Evolutionary conservation across 176 grass and related monocot genomes (phyloP).

Genomic region (Alopecurus myosuroides): DNA sequence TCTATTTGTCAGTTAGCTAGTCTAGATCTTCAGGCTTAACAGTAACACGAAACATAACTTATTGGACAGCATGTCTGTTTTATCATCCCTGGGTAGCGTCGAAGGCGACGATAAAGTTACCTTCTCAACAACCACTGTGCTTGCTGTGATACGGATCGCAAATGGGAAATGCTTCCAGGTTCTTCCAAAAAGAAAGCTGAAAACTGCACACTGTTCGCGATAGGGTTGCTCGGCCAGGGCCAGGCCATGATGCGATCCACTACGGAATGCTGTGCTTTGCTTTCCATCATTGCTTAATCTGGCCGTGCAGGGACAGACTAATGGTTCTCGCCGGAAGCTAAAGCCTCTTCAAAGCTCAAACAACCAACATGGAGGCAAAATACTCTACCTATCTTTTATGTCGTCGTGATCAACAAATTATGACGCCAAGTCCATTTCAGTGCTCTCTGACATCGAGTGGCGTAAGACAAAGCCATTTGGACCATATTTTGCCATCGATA

Average conservation of each 20-base stretch:
- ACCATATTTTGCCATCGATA: not conserved
- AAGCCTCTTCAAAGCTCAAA: not conserved
- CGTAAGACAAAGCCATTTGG: not conserved
- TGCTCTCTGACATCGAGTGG: slow-evolving; percentile 11
- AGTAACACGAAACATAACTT: not conserved
- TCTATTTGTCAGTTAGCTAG: no score
- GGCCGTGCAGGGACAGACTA: not conserved
- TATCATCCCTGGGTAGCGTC: not conserved
- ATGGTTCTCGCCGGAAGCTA: slow-evolving; percentile 13
- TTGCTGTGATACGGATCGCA: not conserved
- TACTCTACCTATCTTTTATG: not conserved
- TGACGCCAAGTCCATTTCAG: not conserved
- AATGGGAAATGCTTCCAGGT: not conserved
- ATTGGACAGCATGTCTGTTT: not conserved
- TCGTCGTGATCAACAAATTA: slow-evolving; percentile 14
- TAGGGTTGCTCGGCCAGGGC: not conserved
- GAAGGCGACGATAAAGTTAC: not conserved
- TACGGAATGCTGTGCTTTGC: not conserved
- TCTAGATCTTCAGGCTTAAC: no score
- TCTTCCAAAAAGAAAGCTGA: not conserved
- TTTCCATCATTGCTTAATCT: slow-evolving; percentile 14
- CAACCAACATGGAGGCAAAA: not conserved
- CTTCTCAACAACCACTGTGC: not conserved
- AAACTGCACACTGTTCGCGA: not conserved
- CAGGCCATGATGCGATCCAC: slow-evolving; percentile 26